These are phyloP conservation scores for Camelina neglecta DNA, from an alignment of 345 rosid species.

Conservation along the genomic window DNA sequence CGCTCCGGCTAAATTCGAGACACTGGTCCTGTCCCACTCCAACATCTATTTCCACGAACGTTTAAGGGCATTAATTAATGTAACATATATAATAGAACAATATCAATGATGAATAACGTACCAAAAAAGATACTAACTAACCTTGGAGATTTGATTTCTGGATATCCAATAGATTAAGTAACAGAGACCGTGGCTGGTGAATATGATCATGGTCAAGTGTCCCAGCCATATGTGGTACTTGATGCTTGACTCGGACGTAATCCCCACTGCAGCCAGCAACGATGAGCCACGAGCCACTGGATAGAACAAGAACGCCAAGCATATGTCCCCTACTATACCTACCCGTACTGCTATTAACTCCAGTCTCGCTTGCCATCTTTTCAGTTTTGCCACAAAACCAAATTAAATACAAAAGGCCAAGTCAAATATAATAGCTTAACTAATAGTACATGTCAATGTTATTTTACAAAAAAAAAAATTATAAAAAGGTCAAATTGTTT, in stretches of 20 bases:
- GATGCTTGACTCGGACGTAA: constrained; percentile 75
- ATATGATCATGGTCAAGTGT: constrained; percentile 57
- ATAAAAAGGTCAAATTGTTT: constrained; percentile 4
- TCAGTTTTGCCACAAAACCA: constrained; percentile 3
- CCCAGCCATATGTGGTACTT: constrained; percentile 88
- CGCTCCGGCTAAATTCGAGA: constrained; percentile 75
- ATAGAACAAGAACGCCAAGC: constrained; percentile 61
- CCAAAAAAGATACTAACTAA: constrained; percentile 18
- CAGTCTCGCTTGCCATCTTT: constrained; percentile 60
- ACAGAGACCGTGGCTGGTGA: constrained; percentile 64
- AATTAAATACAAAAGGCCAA: not conserved
- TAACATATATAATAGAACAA: too few relatives aligned
- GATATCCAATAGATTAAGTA: constrained; percentile 51
- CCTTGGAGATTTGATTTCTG: constrained; percentile 48
- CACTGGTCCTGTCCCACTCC: constrained; percentile 50
- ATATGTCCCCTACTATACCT: constrained; percentile 62
- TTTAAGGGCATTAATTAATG: too few relatives aligned
- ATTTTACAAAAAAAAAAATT: not conserved
- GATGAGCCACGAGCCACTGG: constrained; percentile 83
- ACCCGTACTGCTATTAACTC: constrained; percentile 36
- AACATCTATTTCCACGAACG: constrained; percentile 48
- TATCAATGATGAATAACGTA: too few relatives aligned
- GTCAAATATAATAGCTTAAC: not conserved
- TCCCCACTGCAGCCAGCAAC: constrained; percentile 61
- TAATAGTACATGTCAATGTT: too few relatives aligned